Conservation (phyloP, 2,329 filamentous ascomycete genomes). For the Magnaporthales sp. region DNA sequence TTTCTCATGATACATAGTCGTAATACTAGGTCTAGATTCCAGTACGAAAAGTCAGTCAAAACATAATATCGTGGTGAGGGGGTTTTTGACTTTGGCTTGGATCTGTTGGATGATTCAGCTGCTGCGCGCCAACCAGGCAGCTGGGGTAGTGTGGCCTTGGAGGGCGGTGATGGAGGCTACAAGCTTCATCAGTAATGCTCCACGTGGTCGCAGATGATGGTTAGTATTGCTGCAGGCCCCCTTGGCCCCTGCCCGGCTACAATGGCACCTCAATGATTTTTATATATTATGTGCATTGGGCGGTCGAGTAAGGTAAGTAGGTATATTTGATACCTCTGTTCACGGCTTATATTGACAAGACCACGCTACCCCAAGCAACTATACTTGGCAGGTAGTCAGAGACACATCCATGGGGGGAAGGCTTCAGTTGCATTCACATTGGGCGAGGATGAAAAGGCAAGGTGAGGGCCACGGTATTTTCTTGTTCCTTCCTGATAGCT, state of each 20-base stretch:
- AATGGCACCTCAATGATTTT: neutral
- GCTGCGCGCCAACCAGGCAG: neutral
- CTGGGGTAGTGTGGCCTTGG: neutral
- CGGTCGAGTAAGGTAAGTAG: neutral
- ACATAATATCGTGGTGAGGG: neutral
- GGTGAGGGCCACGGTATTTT: neutral
- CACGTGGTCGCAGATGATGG: neutral
- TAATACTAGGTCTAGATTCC: neutral
- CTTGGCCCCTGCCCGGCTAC: neutral
- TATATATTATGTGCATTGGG: neutral
- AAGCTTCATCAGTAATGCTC: neutral
- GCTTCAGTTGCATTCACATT: neutral
- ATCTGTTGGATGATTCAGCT: neutral
- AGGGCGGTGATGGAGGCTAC: neutral
- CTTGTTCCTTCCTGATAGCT: neutral
- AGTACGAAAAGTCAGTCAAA: neutral
- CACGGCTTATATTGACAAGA: neutral
- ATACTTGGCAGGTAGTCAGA: neutral
- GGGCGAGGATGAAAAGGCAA: neutral
- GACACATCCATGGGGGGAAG: neutral
- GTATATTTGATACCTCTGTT: neutral
- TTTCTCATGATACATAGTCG: neutral
- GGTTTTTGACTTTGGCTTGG: neutral
- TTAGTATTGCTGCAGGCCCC: neutral
- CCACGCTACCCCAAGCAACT: neutral